Evolutionary conservation across 805 yeast genomes (phyloP).

Genomic region (Nakazawaea molendinolei): DNA sequence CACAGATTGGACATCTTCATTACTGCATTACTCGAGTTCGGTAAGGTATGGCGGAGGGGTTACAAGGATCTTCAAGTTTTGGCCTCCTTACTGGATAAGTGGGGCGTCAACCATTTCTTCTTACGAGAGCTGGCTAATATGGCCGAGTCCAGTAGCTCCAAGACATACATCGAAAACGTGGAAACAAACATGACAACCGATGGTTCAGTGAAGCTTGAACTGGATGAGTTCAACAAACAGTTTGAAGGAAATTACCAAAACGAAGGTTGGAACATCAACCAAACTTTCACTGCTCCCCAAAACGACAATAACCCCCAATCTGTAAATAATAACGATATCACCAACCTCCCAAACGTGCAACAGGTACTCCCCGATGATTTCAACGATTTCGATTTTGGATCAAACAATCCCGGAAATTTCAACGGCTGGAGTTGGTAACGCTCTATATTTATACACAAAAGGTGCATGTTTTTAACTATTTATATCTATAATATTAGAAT

Average conservation of each 20-base stretch:
- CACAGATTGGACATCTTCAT: slow-evolving; percentile 18
- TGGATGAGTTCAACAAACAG: slow-evolving; percentile 3
- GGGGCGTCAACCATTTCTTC: slow-evolving; percentile 16
- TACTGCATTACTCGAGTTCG: slow-evolving; percentile 19
- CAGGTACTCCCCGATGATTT: too few species aligned
- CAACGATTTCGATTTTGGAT: too few species aligned
- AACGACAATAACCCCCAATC: slow-evolving; percentile 5
- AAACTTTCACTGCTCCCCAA: not conserved
- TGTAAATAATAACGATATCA: not conserved
- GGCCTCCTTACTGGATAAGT: slow-evolving; percentile 19
- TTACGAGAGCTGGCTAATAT: slow-evolving; percentile 10
- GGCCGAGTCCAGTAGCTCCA: slow-evolving; percentile 1
- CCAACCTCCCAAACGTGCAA: too few species aligned
- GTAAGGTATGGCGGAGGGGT: slow-evolving; percentile 25
- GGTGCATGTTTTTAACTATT: not conserved
- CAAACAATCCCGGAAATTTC: too few species aligned
- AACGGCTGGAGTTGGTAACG: too few species aligned
- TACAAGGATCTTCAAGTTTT: slow-evolving; percentile 22
- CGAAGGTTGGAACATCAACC: slow-evolving; percentile 1
- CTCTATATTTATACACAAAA: slow-evolving; percentile 6
- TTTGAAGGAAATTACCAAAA: slow-evolving; percentile 1
- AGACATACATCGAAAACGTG: slow-evolving; percentile 1
- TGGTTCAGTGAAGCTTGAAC: not conserved
- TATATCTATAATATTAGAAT: slow-evolving; percentile 12
- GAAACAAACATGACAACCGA: slow-evolving; percentile 1